Percentiles rank a stretch among this genome's conserved stretches.
Evolutionary conservation across 176 grass and related monocot species (phyloP).

Genomic region (Avena atlantica): DNA sequence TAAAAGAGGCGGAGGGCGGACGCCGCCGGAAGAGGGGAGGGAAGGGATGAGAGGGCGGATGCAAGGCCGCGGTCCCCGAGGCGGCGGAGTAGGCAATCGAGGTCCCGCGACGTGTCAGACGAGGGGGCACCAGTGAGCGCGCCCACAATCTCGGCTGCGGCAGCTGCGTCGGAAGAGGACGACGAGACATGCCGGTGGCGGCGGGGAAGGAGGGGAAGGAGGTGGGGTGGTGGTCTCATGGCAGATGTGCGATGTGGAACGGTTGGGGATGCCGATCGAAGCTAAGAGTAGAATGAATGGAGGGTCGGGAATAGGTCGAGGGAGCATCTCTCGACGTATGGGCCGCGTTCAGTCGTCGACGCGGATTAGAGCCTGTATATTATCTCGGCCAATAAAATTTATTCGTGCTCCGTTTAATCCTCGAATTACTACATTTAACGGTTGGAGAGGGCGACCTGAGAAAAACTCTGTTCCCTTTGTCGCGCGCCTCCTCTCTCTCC

Average conservation of each 20-base stretch:
- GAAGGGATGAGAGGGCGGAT: slow-evolving; percentile 48
- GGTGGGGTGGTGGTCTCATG: slow-evolving; percentile 62
- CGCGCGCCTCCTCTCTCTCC: too few relatives aligned
- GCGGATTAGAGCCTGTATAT: too few relatives aligned
- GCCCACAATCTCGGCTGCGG: slow-evolving; percentile 10
- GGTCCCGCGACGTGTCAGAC: slow-evolving; percentile 36
- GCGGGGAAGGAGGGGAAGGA: background rate
- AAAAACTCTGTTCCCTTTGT: too few relatives aligned
- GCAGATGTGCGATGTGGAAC: slow-evolving; percentile 31
- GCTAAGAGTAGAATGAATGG: background rate
- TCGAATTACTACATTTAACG: too few relatives aligned
- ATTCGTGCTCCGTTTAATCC: too few relatives aligned
- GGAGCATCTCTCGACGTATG: too few relatives aligned
- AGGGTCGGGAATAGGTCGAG: background rate
- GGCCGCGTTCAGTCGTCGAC: too few relatives aligned
- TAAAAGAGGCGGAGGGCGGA: slow-evolving; percentile 40
- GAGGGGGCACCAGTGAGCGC: slow-evolving; percentile 41
- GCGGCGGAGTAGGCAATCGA: slow-evolving; percentile 44
- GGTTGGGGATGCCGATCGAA: slow-evolving; percentile 19
- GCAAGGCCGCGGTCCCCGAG: slow-evolving; percentile 46
- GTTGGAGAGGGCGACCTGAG: too few relatives aligned
- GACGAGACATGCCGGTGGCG: slow-evolving; percentile 25
- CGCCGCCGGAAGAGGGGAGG: slow-evolving; percentile 39
- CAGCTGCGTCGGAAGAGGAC: slow-evolving; percentile 16
- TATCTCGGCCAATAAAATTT: too few relatives aligned